Conservation (phyloP, 2,329 filamentous ascomycete species). For the Apiospora rasikravindrae region DNA sequence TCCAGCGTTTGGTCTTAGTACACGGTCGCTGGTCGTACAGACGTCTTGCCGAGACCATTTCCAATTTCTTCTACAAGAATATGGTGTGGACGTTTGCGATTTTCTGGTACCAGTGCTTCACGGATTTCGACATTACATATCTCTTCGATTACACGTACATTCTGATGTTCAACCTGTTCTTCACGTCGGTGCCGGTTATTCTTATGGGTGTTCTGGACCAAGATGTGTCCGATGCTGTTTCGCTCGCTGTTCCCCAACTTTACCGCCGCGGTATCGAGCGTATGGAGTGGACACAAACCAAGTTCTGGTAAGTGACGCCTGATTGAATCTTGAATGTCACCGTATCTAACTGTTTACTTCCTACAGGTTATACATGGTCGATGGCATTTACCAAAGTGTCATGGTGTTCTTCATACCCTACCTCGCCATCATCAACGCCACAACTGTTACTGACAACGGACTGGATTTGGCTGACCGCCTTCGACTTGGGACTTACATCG, state of each 20-base stretch:
- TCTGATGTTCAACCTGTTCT: slow-evolving; percentile 92
- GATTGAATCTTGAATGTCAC: not conserved
- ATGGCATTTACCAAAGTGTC: slow-evolving; percentile 92
- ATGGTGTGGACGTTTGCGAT: slow-evolving; percentile 96
- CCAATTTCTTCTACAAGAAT: slow-evolving; percentile 99
- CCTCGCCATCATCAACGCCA: slow-evolving; percentile 72
- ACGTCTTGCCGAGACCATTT: slow-evolving; percentile 87
- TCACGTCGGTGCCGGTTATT: slow-evolving; percentile 93
- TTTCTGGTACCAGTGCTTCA: slow-evolving; percentile 97
- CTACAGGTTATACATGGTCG: slow-evolving; percentile 85
- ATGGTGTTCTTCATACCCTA: slow-evolving; percentile 95
- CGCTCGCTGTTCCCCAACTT: slow-evolving; percentile 90
- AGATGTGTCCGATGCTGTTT: slow-evolving; percentile 93
- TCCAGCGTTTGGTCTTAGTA: slow-evolving; percentile 83
- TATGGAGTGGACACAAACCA: slow-evolving; percentile 91
- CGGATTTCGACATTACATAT: slow-evolving; percentile 95
- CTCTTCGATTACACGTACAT: slow-evolving; percentile 99
- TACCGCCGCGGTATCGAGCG: slow-evolving; percentile 96
- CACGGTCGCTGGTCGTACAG: slow-evolving; percentile 98
- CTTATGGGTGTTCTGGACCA: slow-evolving; percentile 97
- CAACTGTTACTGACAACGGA: slow-evolving; percentile 74
- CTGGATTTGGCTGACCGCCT: slow-evolving; percentile 78
- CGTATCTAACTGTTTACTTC: slow-evolving; percentile 35
- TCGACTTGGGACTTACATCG: slow-evolving; percentile 87
- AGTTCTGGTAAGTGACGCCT: slow-evolving; percentile 80